Evolutionary conservation across 1,284 basidiomycete genomes (phyloP).

Genomic region (Cystobasidiaceae sp.): DNA sequence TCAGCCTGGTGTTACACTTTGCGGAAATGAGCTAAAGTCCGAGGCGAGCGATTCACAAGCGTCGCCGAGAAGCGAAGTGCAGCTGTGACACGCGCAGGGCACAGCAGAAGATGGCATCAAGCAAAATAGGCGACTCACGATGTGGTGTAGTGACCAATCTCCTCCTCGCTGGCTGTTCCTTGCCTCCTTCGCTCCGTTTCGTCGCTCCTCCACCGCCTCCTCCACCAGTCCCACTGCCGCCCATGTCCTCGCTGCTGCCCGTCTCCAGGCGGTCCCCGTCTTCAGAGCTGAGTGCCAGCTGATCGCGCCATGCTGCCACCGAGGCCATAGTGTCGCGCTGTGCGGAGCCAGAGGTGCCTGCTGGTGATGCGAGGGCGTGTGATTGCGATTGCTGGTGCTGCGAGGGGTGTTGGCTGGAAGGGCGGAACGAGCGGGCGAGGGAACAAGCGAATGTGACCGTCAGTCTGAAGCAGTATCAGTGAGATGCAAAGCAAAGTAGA

Average conservation of each 20-base stretch:
- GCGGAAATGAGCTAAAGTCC: no score
- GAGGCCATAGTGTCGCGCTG: neutral
- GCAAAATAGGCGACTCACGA: neutral
- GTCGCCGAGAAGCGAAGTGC: neutral
- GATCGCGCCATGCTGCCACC: slow-evolving; percentile 11
- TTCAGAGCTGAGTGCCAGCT: neutral
- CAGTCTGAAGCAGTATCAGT: no score
- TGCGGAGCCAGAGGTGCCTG: neutral
- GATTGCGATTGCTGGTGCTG: no score
- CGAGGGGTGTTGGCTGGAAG: no score
- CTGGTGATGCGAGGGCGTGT: neutral
- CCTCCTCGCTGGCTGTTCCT: slow-evolving; percentile 4
- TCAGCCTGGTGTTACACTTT: no score
- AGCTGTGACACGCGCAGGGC: neutral
- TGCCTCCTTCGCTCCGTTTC: neutral
- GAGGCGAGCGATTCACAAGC: neutral
- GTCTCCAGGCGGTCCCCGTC: neutral
- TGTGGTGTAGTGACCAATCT: slow-evolving; percentile 18
- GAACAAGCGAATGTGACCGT: no score
- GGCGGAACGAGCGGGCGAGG: no score
- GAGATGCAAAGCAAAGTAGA: no score
- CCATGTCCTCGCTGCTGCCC: neutral
- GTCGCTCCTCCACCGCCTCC: neutral
- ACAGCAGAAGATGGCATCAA: no score
- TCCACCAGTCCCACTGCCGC: neutral